Evolutionary conservation across 805 yeast species (phyloP).

Genomic region (Kuraishia piskuri): DNA sequence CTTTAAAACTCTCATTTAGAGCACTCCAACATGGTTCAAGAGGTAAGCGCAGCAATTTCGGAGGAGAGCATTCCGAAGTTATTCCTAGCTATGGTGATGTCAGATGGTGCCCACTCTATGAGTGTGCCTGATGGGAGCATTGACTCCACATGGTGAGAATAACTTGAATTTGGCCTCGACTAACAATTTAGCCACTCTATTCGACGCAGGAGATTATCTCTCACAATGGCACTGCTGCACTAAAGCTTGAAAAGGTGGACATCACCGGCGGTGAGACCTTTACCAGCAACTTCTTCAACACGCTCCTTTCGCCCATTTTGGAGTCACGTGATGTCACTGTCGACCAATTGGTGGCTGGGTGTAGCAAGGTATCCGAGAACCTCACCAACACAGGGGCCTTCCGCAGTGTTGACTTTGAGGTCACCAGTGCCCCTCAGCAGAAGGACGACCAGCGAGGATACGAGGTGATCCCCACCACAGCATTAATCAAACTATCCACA

Average conservation of each 20-base stretch:
- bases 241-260: conserved; percentile 19
- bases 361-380: conserved; percentile 12
- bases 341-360: conserved; percentile 25
- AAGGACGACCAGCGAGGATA: too few species aligned
- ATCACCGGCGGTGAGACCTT: conserved; percentile 21
- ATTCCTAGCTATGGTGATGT: not conserved
- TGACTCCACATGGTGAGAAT: not conserved
- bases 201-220: not conserved
- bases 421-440: conserved; percentile 8
- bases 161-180: not conserved
- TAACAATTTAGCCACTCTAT: not conserved
- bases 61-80: not conserved
- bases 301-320: conserved; percentile 35
- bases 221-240: conserved; percentile 11
- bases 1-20: not conserved
- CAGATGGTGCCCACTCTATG: not conserved
- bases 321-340: conserved; percentile 29
- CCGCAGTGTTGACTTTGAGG: conserved; percentile 13
- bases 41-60: too few species aligned
- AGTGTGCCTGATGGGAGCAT: not conserved
- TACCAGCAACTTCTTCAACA: conserved; percentile 34
- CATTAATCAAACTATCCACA: conserved; percentile 25
- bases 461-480: conserved; percentile 22
- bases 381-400: conserved; percentile 20
- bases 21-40: not conserved